Conservation (phyloP, 2,329 filamentous ascomycete genomes). For the Colletotrichum ledebouriae region DNA sequence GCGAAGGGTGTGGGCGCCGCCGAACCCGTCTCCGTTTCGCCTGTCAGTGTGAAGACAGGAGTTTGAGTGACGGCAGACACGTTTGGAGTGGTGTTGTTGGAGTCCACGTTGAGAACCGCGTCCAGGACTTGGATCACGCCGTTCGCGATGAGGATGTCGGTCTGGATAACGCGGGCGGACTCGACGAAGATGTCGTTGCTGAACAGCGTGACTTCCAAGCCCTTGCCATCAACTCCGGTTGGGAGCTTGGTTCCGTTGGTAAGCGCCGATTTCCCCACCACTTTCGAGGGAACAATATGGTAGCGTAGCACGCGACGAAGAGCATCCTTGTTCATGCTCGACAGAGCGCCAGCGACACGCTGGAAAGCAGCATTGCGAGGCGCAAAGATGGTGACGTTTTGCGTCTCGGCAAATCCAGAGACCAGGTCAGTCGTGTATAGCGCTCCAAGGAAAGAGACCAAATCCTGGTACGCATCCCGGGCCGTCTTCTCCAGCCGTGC, state of each 20-base stretch:
- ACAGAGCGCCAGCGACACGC: slow-evolving; percentile 28
- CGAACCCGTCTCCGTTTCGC: slow-evolving; percentile 41
- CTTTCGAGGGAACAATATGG: slow-evolving; percentile 35
- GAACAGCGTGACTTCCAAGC: slow-evolving; percentile 33
- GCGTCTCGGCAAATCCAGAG: slow-evolving; percentile 38
- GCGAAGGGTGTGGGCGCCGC: slow-evolving; percentile 57
- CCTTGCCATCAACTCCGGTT: slow-evolving; percentile 25
- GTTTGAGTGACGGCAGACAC: slow-evolving; percentile 53
- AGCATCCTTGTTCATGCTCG: slow-evolving; percentile 22
- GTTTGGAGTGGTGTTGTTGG: slow-evolving; percentile 48
- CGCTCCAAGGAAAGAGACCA: slow-evolving; percentile 41
- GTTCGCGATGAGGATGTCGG: slow-evolving; percentile 69
- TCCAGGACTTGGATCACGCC: slow-evolving; percentile 72
- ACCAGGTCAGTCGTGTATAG: slow-evolving; percentile 40
- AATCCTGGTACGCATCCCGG: slow-evolving; percentile 39
- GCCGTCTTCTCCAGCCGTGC: slow-evolving; percentile 38
- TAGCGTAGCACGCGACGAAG: slow-evolving; percentile 40
- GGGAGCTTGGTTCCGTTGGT: slow-evolving; percentile 15
- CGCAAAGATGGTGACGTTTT: slow-evolving; percentile 40
- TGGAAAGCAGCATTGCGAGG: slow-evolving; percentile 41
- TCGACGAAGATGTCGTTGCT: slow-evolving; percentile 64
- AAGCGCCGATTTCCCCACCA: slow-evolving; percentile 31
- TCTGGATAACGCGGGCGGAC: slow-evolving; percentile 63
- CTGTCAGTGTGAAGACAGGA: slow-evolving; percentile 45
- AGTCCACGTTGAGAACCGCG: slow-evolving; percentile 58